Percentiles rank a stretch among this genome's conserved stretches.
Conservation (phyloP, 371 early-diverging fungal species). For the Mucor piriformis region DNA sequence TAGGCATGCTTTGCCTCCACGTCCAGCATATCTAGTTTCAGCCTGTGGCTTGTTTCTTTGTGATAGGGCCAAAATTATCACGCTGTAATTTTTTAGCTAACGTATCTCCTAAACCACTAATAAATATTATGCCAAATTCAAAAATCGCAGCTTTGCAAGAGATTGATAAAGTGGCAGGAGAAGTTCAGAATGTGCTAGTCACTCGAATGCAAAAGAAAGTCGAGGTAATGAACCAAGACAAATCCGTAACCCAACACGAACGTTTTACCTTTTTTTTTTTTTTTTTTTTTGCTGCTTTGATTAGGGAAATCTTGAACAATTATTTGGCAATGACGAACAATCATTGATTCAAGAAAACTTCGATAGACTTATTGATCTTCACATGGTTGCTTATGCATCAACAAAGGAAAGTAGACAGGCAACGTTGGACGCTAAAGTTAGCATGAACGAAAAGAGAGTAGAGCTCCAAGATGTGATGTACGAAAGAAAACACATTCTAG, state of each 20-base stretch:
- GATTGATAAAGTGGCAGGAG: slow-evolving; percentile 6
- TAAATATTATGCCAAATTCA: slow-evolving; percentile 1
- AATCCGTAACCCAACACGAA: no score
- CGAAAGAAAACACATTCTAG: slow-evolving; percentile 50
- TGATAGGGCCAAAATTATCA: no score
- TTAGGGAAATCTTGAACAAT: slow-evolving; percentile 30
- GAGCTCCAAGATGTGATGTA: slow-evolving; percentile 53
- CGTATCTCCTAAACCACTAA: not conserved
- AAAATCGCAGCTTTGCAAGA: slow-evolving; percentile 4
- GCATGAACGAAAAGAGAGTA: slow-evolving; percentile 45
- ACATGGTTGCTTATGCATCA: slow-evolving; percentile 20
- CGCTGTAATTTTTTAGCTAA: no score
- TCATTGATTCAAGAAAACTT: slow-evolving; percentile 15
- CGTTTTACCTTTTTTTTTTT: no score
- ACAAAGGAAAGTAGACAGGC: slow-evolving; percentile 40
- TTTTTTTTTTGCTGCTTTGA: not conserved
- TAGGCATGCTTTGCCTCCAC: no score
- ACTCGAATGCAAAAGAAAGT: slow-evolving; percentile 15
- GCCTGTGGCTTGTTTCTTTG: no score
- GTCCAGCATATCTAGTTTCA: no score
- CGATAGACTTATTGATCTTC: slow-evolving; percentile 37
- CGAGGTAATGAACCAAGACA: not conserved
- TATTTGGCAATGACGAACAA: slow-evolving; percentile 14
- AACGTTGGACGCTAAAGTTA: slow-evolving; percentile 44
- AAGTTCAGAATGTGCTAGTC: slow-evolving; percentile 10